A percentile compares a stretch with the other conserved stretches of the same genome.
These are phyloP conservation scores for Pseudogymnoascus sp. DNA, from an alignment of 2,329 filamentous ascomycete genomes.

Conservation along the genomic window DNA sequence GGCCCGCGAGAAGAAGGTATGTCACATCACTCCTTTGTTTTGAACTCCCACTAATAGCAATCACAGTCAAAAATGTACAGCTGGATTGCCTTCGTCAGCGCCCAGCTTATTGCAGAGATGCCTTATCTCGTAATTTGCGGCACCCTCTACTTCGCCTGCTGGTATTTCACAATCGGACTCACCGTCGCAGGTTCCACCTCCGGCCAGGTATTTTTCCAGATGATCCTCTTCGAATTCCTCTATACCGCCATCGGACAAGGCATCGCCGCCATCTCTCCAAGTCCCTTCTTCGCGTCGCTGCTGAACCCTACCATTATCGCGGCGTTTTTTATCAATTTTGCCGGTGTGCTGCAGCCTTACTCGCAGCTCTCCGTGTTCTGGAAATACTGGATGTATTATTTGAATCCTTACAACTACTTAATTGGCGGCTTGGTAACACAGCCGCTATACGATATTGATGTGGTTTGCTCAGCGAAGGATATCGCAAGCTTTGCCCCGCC, in stretches of 20 bases:
- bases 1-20: conserved; percentile 35
- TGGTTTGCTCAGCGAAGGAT: conserved; percentile 41
- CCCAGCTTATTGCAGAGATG: conserved; percentile 40
- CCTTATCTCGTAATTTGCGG: conserved; percentile 38
- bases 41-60: conserved; percentile 11
- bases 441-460: conserved; percentile 37
- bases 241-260: conserved; percentile 56
- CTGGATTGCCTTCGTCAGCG: conserved; percentile 51
- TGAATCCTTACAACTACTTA: conserved; percentile 57
- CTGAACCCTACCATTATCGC: conserved; percentile 49
- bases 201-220: conserved; percentile 45
- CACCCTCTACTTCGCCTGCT: conserved; percentile 41
- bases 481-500: conserved; percentile 36
- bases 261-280: conserved; percentile 53
- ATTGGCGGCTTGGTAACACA: conserved; percentile 49
- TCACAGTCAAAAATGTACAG: conserved; percentile 54
- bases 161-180: conserved; percentile 49
- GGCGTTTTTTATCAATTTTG: conserved; percentile 60
- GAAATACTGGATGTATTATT: conserved; percentile 46
- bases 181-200: conserved; percentile 27
- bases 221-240: conserved; percentile 53
- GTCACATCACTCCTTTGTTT: background rate
- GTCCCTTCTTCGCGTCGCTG: conserved; percentile 50
- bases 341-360: conserved; percentile 66
- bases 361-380: conserved; percentile 55